Conservation (phyloP, 768 basidiomycete genomes). For the Trametes coccinea region DNA sequence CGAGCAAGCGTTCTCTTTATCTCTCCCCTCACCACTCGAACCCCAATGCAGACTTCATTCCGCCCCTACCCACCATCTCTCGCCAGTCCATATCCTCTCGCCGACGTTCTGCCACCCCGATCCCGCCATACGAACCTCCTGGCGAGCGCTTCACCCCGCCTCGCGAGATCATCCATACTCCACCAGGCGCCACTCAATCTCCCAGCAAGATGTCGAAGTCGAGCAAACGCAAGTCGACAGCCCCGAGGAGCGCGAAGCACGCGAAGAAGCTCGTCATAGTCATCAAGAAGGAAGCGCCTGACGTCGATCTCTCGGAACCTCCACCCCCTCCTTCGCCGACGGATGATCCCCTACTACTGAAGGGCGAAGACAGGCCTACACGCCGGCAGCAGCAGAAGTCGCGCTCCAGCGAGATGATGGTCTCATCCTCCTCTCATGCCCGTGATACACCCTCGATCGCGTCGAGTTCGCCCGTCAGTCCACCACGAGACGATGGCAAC, state of each 20-base stretch:
- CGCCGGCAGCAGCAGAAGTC: conserved; percentile 3
- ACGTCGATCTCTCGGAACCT: conserved; percentile 56
- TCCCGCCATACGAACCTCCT: conserved; percentile 64
- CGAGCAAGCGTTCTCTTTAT: conserved; percentile 29
- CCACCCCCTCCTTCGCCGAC: conserved; percentile 72
- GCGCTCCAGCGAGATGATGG: conserved; percentile 19
- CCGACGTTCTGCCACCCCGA: conserved; percentile 53
- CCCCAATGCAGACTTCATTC: conserved; percentile 50
- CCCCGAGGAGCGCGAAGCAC: conserved; percentile 24
- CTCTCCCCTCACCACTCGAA: conserved; percentile 50
- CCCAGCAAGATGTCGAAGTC: conserved; percentile 37
- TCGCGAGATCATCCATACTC: conserved; percentile 53
- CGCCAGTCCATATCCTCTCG: conserved; percentile 28
- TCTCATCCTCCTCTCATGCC: conserved; percentile 31
- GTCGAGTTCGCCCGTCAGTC: conserved; percentile 33
- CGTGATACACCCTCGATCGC: conserved; percentile 41
- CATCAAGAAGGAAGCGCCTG: conserved; percentile 66
- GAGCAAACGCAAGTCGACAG: conserved; percentile 37
- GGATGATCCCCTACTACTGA: conserved; percentile 71
- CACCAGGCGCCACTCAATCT: conserved; percentile 30
- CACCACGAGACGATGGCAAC: conserved; percentile 5
- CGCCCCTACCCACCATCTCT: conserved; percentile 33
- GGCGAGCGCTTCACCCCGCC: conserved; percentile 72
- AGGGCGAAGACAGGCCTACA: conserved; percentile 39
- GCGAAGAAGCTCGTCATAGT: conserved; percentile 31